phyloP scores from a whole-genome alignment of 2,329 filamentous ascomycete species.

The Biscogniauxia sp. region DNA sequence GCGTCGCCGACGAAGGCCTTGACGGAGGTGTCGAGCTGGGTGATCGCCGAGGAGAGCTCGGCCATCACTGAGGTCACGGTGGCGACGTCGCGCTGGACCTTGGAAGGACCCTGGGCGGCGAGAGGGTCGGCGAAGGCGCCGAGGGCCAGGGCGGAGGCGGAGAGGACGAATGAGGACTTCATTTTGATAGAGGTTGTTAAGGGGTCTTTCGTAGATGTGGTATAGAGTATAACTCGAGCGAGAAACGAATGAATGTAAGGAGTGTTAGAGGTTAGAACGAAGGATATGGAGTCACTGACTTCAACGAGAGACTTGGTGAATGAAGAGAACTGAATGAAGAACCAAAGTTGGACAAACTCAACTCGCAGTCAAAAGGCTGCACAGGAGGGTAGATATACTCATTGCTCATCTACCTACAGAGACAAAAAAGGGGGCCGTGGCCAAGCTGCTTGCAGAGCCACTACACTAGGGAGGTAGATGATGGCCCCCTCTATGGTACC shows the following conservation, averaged over 20 bases:
- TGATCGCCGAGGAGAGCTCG: slow-evolving; percentile 24
- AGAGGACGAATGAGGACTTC: slow-evolving; percentile 23
- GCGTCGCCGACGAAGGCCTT: slow-evolving; percentile 28
- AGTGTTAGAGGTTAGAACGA: neutral
- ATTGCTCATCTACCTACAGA: neutral
- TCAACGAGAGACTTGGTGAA: neutral
- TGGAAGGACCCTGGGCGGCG: too few relatives aligned
- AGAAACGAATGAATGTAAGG: neutral
- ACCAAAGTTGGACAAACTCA: neutral
- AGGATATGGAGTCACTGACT: neutral
- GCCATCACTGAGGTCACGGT: slow-evolving; percentile 22
- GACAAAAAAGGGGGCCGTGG: neutral
- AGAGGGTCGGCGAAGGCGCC: slow-evolving; percentile 20
- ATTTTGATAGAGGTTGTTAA: slow-evolving; percentile 15
- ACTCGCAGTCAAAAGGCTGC: too few relatives aligned
- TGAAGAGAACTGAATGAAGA: neutral
- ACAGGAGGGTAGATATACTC: too few relatives aligned
- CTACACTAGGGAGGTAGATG: too few relatives aligned
- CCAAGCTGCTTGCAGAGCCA: slow-evolving; percentile 4
- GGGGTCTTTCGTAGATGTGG: too few relatives aligned
- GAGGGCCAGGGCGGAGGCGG: slow-evolving; percentile 22
- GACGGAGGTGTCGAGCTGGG: slow-evolving; percentile 28
- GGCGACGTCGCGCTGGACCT: slow-evolving; percentile 17
- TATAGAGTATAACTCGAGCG: neutral
- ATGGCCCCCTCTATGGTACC: too few relatives aligned